Evolutionary conservation across 352 stramenopile species (phyloP).

Genomic region (Phytophthora pistaciae): DNA sequence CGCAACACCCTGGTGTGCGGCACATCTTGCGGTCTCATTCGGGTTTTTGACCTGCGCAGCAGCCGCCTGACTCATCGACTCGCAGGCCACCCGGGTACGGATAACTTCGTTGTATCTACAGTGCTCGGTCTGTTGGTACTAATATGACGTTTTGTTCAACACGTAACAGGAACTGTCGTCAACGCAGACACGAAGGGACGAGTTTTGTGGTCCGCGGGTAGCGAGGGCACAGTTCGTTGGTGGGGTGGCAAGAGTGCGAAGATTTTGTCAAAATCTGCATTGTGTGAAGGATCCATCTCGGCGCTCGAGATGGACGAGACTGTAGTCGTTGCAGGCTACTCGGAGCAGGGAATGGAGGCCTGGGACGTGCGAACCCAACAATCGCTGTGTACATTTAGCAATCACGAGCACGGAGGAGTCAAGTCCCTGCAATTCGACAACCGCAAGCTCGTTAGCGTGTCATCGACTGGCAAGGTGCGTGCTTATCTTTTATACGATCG

Average conservation of each 20-base stretch:
- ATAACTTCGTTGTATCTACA: background rate
- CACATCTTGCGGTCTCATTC: slow-evolving; percentile 89
- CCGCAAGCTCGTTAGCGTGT: slow-evolving; percentile 88
- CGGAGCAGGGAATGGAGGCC: slow-evolving; percentile 84
- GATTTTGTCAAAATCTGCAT: slow-evolving; percentile 83
- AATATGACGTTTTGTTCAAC: slow-evolving; percentile 1
- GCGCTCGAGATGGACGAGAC: slow-evolving; percentile 91
- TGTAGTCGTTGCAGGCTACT: slow-evolving; percentile 88
- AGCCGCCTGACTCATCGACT: slow-evolving; percentile 84
- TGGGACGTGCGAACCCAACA: slow-evolving; percentile 92
- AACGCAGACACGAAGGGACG: slow-evolving; percentile 88
- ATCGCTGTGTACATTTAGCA: slow-evolving; percentile 87
- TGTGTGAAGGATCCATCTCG: slow-evolving; percentile 81
- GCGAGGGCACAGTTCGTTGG: slow-evolving; percentile 87
- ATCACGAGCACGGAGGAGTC: slow-evolving; percentile 69
- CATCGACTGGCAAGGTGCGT: slow-evolving; percentile 71
- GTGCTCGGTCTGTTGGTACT: background rate
- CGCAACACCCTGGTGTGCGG: slow-evolving; percentile 89
- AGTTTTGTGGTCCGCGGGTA: slow-evolving; percentile 87
- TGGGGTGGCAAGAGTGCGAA: slow-evolving; percentile 91
- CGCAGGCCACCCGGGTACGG: slow-evolving; percentile 82
- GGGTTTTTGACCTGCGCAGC: slow-evolving; percentile 87
- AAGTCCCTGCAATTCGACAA: slow-evolving; percentile 88
- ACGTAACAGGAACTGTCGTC: slow-evolving; percentile 68
- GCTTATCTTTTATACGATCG: background rate